Evolutionary conservation across 192 early-diverging fungal genomes (phyloP).

Genomic region (Funneliformis mosseae): DNA sequence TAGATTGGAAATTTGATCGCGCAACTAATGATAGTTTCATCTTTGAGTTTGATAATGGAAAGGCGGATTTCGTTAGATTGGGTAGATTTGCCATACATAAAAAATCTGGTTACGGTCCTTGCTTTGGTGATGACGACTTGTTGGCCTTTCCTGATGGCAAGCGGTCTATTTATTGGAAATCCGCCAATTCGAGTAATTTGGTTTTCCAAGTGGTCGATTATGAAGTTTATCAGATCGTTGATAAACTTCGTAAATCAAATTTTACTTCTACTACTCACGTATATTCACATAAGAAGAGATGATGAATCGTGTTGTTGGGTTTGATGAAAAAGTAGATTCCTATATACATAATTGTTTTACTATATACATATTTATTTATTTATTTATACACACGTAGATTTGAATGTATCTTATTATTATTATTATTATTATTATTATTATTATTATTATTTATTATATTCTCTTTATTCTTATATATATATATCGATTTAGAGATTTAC

Average conservation of each 20-base stretch:
- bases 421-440: neutral
- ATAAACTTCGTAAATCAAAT: slow-evolving; percentile 6
- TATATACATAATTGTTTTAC: neutral
- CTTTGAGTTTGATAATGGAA: slow-evolving; percentile 11
- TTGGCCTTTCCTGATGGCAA: slow-evolving; percentile 15
- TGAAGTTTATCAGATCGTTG: slow-evolving; percentile 18
- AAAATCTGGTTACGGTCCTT: slow-evolving; percentile 7
- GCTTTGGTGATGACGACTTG: slow-evolving; percentile 7
- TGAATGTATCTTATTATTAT: neutral
- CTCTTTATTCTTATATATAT: too few species aligned
- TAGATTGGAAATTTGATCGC: slow-evolving; percentile 18
- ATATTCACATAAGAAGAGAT: slow-evolving; percentile 2
- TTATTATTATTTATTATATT: too few species aligned
- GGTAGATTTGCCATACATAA: neutral
- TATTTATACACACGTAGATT: neutral
- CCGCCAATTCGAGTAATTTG: neutral
- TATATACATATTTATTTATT: neutral
- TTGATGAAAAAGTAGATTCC: neutral
- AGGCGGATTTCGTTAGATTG: slow-evolving; percentile 5
- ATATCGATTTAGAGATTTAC: too few species aligned
- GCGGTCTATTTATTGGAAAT: neutral
- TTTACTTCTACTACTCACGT: neutral
- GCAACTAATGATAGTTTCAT: slow-evolving; percentile 15
- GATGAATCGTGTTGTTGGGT: neutral
- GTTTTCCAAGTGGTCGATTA: neutral